Percentiles rank a stretch among this genome's conserved stretches.
These are phyloP conservation scores for Hirschioporus abietinus DNA, from an alignment of 768 basidiomycete genomes.

Conservation along the genomic window DNA sequence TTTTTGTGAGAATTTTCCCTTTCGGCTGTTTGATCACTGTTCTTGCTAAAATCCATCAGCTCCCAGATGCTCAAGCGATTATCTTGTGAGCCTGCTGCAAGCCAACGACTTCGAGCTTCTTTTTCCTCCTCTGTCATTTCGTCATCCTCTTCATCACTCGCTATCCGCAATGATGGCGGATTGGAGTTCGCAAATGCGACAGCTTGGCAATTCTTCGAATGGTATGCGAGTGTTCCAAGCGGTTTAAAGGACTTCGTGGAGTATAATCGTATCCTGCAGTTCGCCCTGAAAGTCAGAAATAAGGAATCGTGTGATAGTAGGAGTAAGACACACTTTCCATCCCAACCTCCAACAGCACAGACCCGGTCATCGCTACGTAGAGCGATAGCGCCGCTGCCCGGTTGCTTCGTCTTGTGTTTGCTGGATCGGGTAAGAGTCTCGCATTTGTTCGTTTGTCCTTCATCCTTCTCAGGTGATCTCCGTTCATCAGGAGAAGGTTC, in stretches of 20 bases:
- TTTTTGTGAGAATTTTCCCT: neutral
- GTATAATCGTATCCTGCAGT: conserved; percentile 68
- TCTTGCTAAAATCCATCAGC: conserved; percentile 45
- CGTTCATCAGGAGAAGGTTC: neutral
- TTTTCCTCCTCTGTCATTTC: conserved; percentile 43
- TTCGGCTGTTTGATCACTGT: neutral
- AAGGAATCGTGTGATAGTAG: neutral
- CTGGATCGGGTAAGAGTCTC: neutral
- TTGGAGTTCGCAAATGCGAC: conserved; percentile 55
- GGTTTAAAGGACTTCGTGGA: conserved; percentile 75
- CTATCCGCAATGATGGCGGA: conserved; percentile 6
- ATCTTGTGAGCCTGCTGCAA: conserved; percentile 63
- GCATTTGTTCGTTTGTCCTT: neutral
- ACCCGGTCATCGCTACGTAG: conserved; percentile 72
- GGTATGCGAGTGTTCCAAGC: conserved; percentile 80
- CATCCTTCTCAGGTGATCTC: neutral
- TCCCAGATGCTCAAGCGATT: conserved; percentile 69
- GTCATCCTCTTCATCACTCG: conserved; percentile 45
- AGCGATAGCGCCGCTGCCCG: conserved; percentile 74
- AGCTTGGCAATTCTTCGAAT: conserved; percentile 72
- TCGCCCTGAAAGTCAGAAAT: neutral
- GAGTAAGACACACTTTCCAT: conserved; percentile 65
- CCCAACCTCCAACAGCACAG: conserved; percentile 91
- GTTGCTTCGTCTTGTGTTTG: conserved; percentile 57
- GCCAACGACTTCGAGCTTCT: conserved; percentile 49